Base-by-base conservation (phyloP, 257 asterid species). In the Capsicum baccatum region DNA sequence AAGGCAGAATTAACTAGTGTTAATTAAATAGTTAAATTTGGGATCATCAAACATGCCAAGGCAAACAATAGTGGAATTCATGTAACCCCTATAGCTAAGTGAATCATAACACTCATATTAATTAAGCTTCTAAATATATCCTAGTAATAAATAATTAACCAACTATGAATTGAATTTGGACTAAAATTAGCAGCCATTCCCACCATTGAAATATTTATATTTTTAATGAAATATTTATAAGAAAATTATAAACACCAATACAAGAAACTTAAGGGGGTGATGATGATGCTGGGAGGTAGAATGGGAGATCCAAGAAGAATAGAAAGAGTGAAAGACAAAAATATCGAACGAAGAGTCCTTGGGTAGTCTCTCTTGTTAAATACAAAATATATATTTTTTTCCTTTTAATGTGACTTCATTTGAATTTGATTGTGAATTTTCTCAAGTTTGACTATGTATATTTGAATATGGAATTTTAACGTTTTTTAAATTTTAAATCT, bases 251-350 rank as follows among this genome's bases (percentile, higher is more conserved):
- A 3, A 39, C 44, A 39, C 44, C 44, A 39, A 39, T 39, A 39
- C 44, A 39, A 39, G 44, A 39, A 39, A 39, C 44, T 2, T 39
- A 26, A 26, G 33, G 33, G 33, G 33, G 39, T 44, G 42, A 2
- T 48, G 84, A 84, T 86, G 90, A 87, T 80, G 90, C 83, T 83
- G 81, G 88, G 87, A 66, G 21, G 50, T 6, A 67, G 87, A 84
- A 6, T 71, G 81, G 83, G 79, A 68, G 93, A 91, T 93, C 94
- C 95, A 89, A 88, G 83, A 79, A 88, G 79, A 85, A 83, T 17
- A 26, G 55, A 84, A 83, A 83, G 86, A 83, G 33, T 78, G 87
- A 87, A 83, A 87, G 94, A 91, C 94, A 91, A 91, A 89, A 83
- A 69, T 85, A 83, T 89, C 52, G 89, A 87, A 84, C 86, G 85